These are phyloP conservation scores for Microsporum audouinii DNA, from an alignment of 2,329 filamentous ascomycete genomes.

Conservation along the genomic window DNA sequence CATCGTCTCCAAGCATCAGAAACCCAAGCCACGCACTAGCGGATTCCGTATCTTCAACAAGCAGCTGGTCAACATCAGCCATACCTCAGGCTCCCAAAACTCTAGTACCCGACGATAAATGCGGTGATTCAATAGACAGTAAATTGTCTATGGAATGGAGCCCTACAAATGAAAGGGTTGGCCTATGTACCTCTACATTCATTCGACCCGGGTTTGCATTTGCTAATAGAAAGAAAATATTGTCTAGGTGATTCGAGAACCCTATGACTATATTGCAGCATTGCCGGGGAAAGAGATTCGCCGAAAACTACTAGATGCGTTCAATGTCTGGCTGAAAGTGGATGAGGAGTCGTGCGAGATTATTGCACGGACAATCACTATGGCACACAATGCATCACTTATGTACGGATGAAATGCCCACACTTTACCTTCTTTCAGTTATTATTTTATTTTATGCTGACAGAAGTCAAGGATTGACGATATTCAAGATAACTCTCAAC, in stretches of 20 bases:
- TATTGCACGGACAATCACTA: constrained; percentile 26
- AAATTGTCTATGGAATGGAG: neutral
- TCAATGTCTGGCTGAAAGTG: constrained; percentile 30
- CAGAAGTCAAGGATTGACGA: constrained; percentile 24
- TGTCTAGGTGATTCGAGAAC: constrained; percentile 54
- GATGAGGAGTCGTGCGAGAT: constrained; percentile 23
- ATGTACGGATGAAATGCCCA: constrained; percentile 17
- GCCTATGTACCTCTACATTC: neutral
- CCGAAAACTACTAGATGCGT: constrained; percentile 27
- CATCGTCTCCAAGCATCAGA: neutral
- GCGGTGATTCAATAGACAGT: neutral
- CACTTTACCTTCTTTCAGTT: constrained; percentile 18
- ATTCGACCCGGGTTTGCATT: neutral
- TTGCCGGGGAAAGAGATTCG: constrained; percentile 52
- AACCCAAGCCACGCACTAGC: neutral
- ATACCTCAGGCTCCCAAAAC: neutral
- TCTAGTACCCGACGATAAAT: neutral
- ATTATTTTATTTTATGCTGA: neutral
- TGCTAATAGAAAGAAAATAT: constrained; percentile 30
- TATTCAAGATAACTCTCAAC: constrained; percentile 33
- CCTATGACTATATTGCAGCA: constrained; percentile 67
- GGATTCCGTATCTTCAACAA: neutral
- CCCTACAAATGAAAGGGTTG: neutral
- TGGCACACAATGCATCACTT: constrained; percentile 32
- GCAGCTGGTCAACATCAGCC: neutral